These are phyloP conservation scores for Earliella scabrosa DNA, from an alignment of 1,284 basidiomycete species.

Conservation along the genomic window DNA sequence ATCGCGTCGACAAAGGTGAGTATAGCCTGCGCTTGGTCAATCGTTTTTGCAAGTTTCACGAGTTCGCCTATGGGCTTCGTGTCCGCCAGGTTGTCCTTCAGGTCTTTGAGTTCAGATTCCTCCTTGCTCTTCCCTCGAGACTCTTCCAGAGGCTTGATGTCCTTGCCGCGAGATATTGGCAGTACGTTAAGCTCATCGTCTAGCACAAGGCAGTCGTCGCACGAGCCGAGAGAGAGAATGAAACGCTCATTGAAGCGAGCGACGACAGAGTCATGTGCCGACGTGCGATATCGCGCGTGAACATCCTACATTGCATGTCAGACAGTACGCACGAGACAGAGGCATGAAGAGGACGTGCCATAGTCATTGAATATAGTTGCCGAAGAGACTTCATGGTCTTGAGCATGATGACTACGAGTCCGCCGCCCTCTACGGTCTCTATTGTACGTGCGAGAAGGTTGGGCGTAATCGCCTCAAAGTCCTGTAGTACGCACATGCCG, in stretches of 20 bases:
- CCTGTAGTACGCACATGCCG: slow-evolving; percentile 97
- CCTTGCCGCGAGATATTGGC: slow-evolving; percentile 95
- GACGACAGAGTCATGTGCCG: slow-evolving; percentile 87
- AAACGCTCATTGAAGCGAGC: slow-evolving; percentile 99
- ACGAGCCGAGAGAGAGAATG: slow-evolving; percentile 91
- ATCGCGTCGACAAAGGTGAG: slow-evolving; percentile 94
- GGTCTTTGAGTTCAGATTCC: slow-evolving; percentile 75
- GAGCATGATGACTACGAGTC: slow-evolving; percentile 88
- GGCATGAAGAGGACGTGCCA: slow-evolving; percentile 70
- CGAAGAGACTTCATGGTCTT: slow-evolving; percentile 95
- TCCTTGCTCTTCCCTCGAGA: slow-evolving; percentile 56
- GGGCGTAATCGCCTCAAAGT: slow-evolving; percentile 98
- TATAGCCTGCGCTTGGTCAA: slow-evolving; percentile 92
- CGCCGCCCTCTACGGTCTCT: slow-evolving; percentile 98
- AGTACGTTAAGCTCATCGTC: slow-evolving; percentile 99
- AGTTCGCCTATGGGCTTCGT: slow-evolving; percentile 91
- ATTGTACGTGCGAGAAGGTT: slow-evolving; percentile 97
- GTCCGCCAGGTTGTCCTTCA: slow-evolving; percentile 83
- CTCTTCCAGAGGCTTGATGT: slow-evolving; percentile 79
- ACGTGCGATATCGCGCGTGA: slow-evolving; percentile 91
- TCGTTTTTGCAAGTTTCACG: slow-evolving; percentile 89
- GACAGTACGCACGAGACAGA: neutral
- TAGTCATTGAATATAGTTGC: slow-evolving; percentile 95
- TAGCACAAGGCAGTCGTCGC: slow-evolving; percentile 89
- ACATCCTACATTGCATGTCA: slow-evolving; percentile 69